Evolutionary conservation across 208 protist species (phyloP).

Genomic region (Trypanosomatidae sp.): DNA sequence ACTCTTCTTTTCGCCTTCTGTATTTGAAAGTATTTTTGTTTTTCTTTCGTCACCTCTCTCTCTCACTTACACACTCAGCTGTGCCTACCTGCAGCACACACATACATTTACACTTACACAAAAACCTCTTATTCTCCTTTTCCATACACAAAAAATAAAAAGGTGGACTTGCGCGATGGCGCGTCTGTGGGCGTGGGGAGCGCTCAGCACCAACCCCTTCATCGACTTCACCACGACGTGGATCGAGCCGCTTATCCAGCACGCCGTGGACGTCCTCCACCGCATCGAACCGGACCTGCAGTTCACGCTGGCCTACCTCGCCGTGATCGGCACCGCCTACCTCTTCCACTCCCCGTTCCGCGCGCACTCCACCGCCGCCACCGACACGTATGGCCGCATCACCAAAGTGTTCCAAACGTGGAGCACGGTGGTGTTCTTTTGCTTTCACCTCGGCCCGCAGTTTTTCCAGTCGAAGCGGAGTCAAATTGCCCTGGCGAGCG

Average conservation of each 20-base stretch:
- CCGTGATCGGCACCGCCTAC: slow-evolving; percentile 50
- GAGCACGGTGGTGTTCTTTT: slow-evolving; percentile 44
- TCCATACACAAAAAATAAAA: no score
- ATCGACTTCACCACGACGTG: slow-evolving; percentile 28
- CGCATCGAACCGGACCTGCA: slow-evolving; percentile 33
- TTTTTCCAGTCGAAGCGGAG: slow-evolving; percentile 34
- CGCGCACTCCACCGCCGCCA: slow-evolving; percentile 33
- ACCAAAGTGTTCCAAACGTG: slow-evolving; percentile 73
- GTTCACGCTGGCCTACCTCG: slow-evolving; percentile 46
- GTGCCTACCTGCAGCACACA: no score
- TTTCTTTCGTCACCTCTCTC: no score
- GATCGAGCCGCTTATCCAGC: slow-evolving; percentile 26
- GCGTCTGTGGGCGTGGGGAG: no score
- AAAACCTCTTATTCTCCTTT: no score
- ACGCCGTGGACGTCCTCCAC: slow-evolving; percentile 20
- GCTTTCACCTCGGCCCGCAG: slow-evolving; percentile 60
- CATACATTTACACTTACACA: no score
- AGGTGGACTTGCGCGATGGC: no score
- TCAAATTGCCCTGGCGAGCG: slow-evolving; percentile 2
- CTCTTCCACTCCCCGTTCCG: slow-evolving; percentile 84
- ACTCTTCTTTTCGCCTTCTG: no score
- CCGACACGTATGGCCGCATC: slow-evolving; percentile 61
- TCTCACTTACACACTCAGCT: no score
- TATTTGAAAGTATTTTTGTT: no score
- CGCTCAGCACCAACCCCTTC: slow-evolving; percentile 20